Evolutionary conservation across 2,329 filamentous ascomycete species (phyloP).

Genomic region (Alternaria postmessia): DNA sequence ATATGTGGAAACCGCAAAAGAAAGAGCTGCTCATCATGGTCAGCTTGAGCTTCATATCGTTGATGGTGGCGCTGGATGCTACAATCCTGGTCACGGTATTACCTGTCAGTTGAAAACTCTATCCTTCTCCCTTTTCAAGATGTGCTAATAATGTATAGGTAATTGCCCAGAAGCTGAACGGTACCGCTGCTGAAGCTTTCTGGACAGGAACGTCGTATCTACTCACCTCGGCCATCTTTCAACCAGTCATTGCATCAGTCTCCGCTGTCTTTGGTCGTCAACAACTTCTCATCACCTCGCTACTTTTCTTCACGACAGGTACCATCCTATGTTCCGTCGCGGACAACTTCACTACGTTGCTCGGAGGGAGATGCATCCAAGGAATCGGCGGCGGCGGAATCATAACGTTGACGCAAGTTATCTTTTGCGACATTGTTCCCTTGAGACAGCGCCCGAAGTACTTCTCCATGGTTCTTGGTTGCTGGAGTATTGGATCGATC

Average conservation of each 20-base stretch:
- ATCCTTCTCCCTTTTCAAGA: neutral
- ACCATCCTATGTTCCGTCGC: constrained; percentile 55
- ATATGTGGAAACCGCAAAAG: constrained; percentile 24
- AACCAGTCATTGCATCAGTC: constrained; percentile 56
- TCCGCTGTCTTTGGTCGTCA: constrained; percentile 62
- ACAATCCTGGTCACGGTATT: constrained; percentile 41
- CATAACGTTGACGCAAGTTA: constrained; percentile 52
- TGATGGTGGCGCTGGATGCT: constrained; percentile 44
- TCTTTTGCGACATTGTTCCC: constrained; percentile 57
- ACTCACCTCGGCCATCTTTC: constrained; percentile 69
- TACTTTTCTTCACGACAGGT: constrained; percentile 58
- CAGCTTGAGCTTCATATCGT: constrained; percentile 36
- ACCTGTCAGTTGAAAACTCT: constrained; percentile 25
- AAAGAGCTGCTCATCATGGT: constrained; percentile 37
- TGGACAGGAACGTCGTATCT: constrained; percentile 77
- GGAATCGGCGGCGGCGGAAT: constrained; percentile 53
- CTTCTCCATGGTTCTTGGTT: constrained; percentile 48
- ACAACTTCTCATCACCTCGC: constrained; percentile 45
- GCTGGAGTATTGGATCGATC: constrained; percentile 65
- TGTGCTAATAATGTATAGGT: constrained; percentile 21
- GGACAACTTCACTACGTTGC: constrained; percentile 43
- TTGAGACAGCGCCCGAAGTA: constrained; percentile 53
- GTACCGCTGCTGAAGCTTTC: constrained; percentile 62
- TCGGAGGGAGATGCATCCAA: constrained; percentile 49
- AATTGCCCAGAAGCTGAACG: constrained; percentile 35